Conservation (phyloP, 2,329 filamentous ascomycete species). For the Chrysoporthe austroafricana region DNA sequence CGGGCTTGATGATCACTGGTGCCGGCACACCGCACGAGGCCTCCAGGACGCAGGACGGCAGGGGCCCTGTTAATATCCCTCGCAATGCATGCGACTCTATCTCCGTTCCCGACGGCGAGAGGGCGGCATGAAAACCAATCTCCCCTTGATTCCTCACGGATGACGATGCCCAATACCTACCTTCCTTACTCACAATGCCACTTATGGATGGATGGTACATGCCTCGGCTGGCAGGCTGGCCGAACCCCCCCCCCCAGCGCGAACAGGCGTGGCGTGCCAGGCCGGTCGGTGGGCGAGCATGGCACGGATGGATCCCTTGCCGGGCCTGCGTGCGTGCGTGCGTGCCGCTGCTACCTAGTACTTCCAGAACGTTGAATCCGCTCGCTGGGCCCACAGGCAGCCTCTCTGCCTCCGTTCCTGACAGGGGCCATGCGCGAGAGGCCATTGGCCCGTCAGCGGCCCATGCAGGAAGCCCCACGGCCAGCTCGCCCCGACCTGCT, state of each 20-base stretch:
- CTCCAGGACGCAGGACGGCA: not conserved
- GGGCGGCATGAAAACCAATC: not conserved
- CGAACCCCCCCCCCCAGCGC: no score
- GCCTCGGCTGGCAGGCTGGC: no score
- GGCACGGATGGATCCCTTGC: not conserved
- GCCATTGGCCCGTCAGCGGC: no score
- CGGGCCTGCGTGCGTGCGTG: not conserved
- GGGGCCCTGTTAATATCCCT: not conserved
- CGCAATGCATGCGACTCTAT: not conserved
- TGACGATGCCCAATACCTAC: no score
- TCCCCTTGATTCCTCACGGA: constrained; percentile 4
- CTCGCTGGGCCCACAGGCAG: not conserved
- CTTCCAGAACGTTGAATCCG: constrained; percentile 3
- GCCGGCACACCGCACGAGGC: not conserved
- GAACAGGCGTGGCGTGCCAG: no score
- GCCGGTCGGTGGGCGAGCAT: not conserved
- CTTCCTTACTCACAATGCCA: not conserved
- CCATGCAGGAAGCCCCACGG: not conserved
- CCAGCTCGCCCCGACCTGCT: not conserved
- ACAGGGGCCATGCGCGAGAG: not conserved
- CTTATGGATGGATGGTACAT: no score
- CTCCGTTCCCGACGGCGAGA: not conserved
- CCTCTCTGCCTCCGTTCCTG: constrained; percentile 8
- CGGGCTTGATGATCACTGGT: no score
- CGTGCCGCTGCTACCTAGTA: not conserved